Conservation (phyloP, 2,329 filamentous ascomycete species). For the Neopestalotiopsis clavispora region DNA sequence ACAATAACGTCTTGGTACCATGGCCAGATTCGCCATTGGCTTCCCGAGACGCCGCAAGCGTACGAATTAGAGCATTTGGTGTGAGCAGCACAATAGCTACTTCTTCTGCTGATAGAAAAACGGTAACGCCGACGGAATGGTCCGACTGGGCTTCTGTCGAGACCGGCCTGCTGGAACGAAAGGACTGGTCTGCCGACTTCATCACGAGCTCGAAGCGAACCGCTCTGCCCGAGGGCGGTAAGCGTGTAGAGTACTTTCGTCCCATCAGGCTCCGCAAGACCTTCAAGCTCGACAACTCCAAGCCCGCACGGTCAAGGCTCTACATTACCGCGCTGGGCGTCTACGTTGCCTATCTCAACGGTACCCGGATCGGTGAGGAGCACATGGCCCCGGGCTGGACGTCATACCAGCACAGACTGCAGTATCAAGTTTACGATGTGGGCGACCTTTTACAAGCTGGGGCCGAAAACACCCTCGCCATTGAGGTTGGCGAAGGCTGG, state of each 20-base stretch:
- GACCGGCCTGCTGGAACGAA: slow-evolving; percentile 7
- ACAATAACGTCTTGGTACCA: background rate
- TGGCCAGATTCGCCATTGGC: slow-evolving; percentile 12
- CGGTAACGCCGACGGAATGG: background rate
- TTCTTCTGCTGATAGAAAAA: background rate
- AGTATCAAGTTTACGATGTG: slow-evolving; percentile 60
- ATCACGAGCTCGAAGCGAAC: slow-evolving; percentile 8
- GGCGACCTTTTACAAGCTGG: slow-evolving; percentile 41
- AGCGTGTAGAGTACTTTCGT: slow-evolving; percentile 1
- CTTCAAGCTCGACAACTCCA: background rate
- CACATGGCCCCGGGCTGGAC: slow-evolving; percentile 49
- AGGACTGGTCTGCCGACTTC: slow-evolving; percentile 3
- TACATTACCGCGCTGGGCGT: slow-evolving; percentile 43
- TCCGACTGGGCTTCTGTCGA: slow-evolving; percentile 12
- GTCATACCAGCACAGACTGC: slow-evolving; percentile 47
- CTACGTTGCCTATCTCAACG: slow-evolving; percentile 45
- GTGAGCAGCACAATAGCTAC: background rate
- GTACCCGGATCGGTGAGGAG: slow-evolving; percentile 33
- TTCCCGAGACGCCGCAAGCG: background rate
- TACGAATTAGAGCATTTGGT: slow-evolving; percentile 8
- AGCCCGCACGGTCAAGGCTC: slow-evolving; percentile 29
- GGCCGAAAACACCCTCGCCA: slow-evolving; percentile 45
- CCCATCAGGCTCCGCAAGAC: slow-evolving; percentile 6
- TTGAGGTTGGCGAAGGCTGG: slow-evolving; percentile 58
- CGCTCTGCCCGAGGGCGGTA: background rate